A percentile compares a stretch with the other conserved stretches of the same genome.
Conservation (phyloP, 2,329 filamentous ascomycete species). For the Periconia sp. region DNA sequence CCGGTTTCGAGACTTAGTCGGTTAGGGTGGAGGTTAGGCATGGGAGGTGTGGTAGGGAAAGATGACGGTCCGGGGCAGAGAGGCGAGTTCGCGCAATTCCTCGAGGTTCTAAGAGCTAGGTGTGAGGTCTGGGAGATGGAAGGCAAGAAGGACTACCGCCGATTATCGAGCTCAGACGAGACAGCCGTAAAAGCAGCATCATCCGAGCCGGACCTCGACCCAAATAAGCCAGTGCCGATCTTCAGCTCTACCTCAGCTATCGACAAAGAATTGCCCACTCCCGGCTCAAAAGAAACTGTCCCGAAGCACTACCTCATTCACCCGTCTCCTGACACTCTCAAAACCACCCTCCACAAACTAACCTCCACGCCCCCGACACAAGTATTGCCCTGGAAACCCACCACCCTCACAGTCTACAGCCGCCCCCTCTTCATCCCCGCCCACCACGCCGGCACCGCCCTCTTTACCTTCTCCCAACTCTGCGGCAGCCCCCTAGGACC, state of each 20-base stretch:
- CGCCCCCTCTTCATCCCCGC: constrained; percentile 66
- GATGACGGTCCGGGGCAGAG: constrained; percentile 51
- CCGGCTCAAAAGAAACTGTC: constrained; percentile 13
- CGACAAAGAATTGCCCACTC: background rate
- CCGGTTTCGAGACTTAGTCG: constrained; percentile 53
- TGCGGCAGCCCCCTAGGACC: constrained; percentile 71
- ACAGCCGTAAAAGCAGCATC: no score
- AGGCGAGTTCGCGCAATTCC: constrained; percentile 77
- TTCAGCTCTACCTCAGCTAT: no score
- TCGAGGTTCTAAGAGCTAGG: constrained; percentile 76
- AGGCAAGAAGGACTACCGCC: constrained; percentile 71
- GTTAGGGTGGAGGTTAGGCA: constrained; percentile 51
- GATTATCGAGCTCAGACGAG: constrained; percentile 55
- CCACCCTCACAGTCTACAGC: constrained; percentile 64
- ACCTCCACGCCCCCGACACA: constrained; percentile 38
- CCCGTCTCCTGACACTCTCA: constrained; percentile 29
- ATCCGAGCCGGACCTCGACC: no score
- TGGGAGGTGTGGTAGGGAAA: constrained; percentile 53
- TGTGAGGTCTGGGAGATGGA: constrained; percentile 89
- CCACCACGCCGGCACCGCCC: constrained; percentile 63
- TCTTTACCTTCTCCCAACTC: constrained; percentile 72
- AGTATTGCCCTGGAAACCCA: constrained; percentile 51
- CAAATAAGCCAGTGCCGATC: background rate
- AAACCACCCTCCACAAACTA: constrained; percentile 26
- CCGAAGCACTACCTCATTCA: constrained; percentile 46